A percentile compares a stretch with the other conserved stretches of the same genome.
These are phyloP conservation scores for Adansonia digitata DNA, from an alignment of 345 rosid genomes.

Conservation along the genomic window DNA sequence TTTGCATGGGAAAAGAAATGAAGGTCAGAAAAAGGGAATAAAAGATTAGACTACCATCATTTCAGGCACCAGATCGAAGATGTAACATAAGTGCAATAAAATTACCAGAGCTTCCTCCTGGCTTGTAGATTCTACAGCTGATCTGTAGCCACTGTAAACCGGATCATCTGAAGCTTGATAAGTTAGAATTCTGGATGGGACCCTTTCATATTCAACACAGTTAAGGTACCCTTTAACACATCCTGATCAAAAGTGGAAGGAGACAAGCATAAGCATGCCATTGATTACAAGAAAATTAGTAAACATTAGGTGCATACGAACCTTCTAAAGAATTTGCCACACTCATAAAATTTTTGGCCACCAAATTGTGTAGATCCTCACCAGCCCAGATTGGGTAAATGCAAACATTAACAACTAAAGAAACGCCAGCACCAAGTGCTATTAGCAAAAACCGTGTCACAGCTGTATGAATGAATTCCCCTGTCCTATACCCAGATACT, in stretches of 20 bases:
- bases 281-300: not conserved
- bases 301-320: constrained; percentile 15
- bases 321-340: constrained; percentile 94
- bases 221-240: constrained; percentile 72
- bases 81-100: not conserved
- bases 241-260: constrained; percentile 32
- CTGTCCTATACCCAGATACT: constrained; percentile 82
- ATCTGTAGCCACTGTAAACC: constrained; percentile 77
- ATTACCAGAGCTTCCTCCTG: constrained; percentile 90
- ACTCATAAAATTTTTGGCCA: constrained; percentile 71
- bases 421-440: constrained; percentile 80
- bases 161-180: constrained; percentile 90
- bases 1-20: constrained; percentile 20
- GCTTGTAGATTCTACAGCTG: constrained; percentile 84
- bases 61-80: not conserved
- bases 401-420: constrained; percentile 67
- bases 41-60: constrained; percentile 12
- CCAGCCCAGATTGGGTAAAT: constrained; percentile 99
- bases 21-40: not conserved
- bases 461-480: constrained; percentile 70
- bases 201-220: constrained; percentile 60
- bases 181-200: constrained; percentile 82
- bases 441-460: constrained; percentile 70
- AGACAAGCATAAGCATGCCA: constrained; percentile 10
- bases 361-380: constrained; percentile 87